These are phyloP conservation scores for Glonium stellatum DNA, from an alignment of 495 filamentous ascomycete genomes.

Conservation along the genomic window DNA sequence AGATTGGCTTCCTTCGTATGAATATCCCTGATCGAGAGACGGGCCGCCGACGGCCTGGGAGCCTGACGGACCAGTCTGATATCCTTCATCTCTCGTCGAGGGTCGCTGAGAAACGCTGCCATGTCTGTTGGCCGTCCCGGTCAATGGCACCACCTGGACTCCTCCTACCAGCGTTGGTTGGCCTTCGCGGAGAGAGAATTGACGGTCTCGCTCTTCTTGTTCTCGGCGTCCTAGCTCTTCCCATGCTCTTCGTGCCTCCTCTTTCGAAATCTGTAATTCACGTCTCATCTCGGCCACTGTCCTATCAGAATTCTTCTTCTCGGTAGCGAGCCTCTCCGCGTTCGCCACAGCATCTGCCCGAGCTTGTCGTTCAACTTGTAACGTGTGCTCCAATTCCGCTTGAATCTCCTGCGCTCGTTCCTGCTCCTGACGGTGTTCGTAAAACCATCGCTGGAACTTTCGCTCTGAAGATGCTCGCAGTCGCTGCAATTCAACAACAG, in stretches of 20 bases:
- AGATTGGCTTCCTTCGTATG: slow-evolving; percentile 41
- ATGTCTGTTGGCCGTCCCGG: slow-evolving; percentile 63
- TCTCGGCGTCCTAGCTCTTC: slow-evolving; percentile 92
- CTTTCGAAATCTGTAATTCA: slow-evolving; percentile 89
- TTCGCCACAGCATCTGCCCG: slow-evolving; percentile 52
- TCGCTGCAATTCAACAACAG: slow-evolving; percentile 93
- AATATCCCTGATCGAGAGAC: slow-evolving; percentile 34
- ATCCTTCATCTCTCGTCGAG: slow-evolving; percentile 32
- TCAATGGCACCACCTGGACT: slow-evolving; percentile 95
- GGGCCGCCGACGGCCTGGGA: slow-evolving; percentile 8
- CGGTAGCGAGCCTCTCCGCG: slow-evolving; percentile 50
- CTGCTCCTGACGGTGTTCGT: slow-evolving; percentile 82
- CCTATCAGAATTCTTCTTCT: slow-evolving; percentile 62
- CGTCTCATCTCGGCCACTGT: slow-evolving; percentile 77
- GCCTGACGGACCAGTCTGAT: slow-evolving; percentile 1
- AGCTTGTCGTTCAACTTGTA: slow-evolving; percentile 65
- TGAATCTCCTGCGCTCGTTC: slow-evolving; percentile 81
- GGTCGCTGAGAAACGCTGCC: slow-evolving; percentile 41
- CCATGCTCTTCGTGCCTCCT: slow-evolving; percentile 93
- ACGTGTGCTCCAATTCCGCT: slow-evolving; percentile 63
- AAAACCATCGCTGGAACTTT: slow-evolving; percentile 98
- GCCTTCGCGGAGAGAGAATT: slow-evolving; percentile 74
- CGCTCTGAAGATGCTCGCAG: slow-evolving; percentile 90
- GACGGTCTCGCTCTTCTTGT: slow-evolving; percentile 92
- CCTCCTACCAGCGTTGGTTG: slow-evolving; percentile 83